Base-by-base conservation (phyloP, 2,329 filamentous ascomycete species). In the Herpotrichia juniperi region DNA sequence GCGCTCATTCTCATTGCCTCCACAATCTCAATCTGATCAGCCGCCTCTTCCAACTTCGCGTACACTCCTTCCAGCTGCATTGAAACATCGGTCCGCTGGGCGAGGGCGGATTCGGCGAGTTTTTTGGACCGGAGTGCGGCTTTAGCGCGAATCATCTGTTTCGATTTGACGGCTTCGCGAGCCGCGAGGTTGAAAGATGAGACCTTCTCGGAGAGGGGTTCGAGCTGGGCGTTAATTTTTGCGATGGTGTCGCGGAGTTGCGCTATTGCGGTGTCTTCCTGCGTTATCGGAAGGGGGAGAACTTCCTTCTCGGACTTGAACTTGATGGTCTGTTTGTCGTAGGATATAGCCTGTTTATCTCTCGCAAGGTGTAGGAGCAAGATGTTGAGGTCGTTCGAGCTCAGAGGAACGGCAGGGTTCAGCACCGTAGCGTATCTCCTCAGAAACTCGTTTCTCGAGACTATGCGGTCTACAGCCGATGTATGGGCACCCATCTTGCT, bases 101-200 rank as follows among this genome's bases (percentile, higher is more conserved):
- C 78, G 0, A 97, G 81, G 10, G 87, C 89, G 2, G 83, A 78
- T 72, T 97, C 92, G 24, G 89, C 87, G 7, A 90, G 78, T 72
- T 94, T 97, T 78, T 91, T 96, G 4, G 87, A 89, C 46, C 88
- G 87, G 11, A 99, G 81, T 0, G 91, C 87, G 1, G 89, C 87
- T 26, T 93, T 82, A 9, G 93, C 94, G 0, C 87, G 82, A 21
- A 89, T 77, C 39, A 85, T 83, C 70, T 96, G 93, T 68, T 93
- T 91, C 40, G 82, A 81, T 4, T 79, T 76, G 1, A 96, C 85
- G 0, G 91, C 89, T 19, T 83, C 80, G 56, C 88, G 87, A 0
- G 91, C 92, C 4, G 83, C 77, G 11, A 63, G 55, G 44, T 81
- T 79, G 2, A 83, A 75, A 8, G 75, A 71, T 0, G 72, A 67